These are phyloP conservation scores for Hibiscus syriacus DNA, from an alignment of 345 rosid species.

Conservation along the genomic window DNA sequence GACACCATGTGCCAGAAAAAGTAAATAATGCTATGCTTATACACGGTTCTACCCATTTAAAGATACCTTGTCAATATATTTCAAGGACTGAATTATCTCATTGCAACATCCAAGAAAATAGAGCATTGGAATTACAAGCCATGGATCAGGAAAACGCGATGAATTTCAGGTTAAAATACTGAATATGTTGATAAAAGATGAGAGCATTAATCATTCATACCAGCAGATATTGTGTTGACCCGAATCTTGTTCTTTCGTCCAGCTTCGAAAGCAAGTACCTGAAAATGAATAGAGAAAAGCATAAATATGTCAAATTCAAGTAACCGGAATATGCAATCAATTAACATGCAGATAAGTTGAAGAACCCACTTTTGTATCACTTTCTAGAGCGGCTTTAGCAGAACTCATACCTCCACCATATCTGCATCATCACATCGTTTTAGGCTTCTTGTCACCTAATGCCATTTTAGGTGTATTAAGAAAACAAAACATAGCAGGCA, in stretches of 20 bases:
- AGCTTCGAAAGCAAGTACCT: conserved; percentile 77
- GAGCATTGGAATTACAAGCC: not conserved
- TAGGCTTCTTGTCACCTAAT: not conserved
- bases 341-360: not conserved
- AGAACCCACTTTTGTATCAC: conserved; percentile 66
- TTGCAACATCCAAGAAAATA: not conserved
- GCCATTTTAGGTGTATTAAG: not conserved
- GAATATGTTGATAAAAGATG: conserved; percentile 18
- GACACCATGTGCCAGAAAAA: not conserved
- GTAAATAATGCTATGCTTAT: not conserved
- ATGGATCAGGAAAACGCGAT: not conserved
- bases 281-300: conserved; percentile 4
- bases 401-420: conserved; percentile 99
- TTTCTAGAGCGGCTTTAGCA: conserved; percentile 93
- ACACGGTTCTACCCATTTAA: too few relatives aligned
- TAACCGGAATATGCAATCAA: too few relatives aligned
- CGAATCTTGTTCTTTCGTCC: conserved; percentile 63
- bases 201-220: conserved; percentile 17
- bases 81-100: not conserved
- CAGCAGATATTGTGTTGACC: conserved; percentile 69
- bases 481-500: not conserved
- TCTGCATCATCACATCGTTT: conserved; percentile 26
- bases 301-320: too few relatives aligned
- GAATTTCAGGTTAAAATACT: not conserved
- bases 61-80: not conserved